Base-by-base conservation (phyloP, 192 early-diverging fungal genomes). In the Geranomyces variabilis region DNA sequence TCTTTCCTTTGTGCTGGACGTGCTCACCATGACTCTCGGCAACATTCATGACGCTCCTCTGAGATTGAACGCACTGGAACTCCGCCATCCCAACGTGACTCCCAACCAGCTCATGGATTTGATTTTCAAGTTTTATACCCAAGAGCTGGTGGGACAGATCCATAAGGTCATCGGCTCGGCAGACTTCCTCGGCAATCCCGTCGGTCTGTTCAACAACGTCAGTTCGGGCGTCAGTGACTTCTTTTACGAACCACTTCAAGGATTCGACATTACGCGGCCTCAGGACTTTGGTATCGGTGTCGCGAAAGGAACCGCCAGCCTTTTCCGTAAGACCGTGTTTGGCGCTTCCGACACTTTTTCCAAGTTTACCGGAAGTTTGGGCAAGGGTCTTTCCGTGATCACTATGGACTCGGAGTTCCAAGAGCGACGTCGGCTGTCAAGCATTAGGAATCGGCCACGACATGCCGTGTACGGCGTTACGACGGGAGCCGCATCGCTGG, bases 201-300 rank as follows among this genome's bases (percentile, higher is more conserved):
- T 99, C 1, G 96, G 97, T 1, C 76, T 99, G 19, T 99, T 99
- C 80, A 97, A 89, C 80, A 98, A 89, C 68, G 87, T 99, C 56
- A 92, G 93, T 68, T 94, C 94, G 0, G 97, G 97, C 7, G 95
- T 98, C 0, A 85, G 86, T 4, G 97, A 98, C 73, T 89, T 98
- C 49, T 99, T 99, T 77, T 99, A 98, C 79, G 96, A 99, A 74
- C 97, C 97, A 0, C 91, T 94, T 73, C 93, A 96, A 84, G 97
- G 97, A 5, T 92, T 97, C 63, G 90, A 96, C 44, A 94, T 97
- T 86, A 95, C 93, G 62, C 86, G 92, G 10, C 94, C 97, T 10
- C 93, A 98, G 71, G 97, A 97, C 70, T 88, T 97, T 69, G 94
- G 94, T 24, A 85, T 96, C 66, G 96, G 95, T 6, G 74, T 99